These are phyloP conservation scores for Avena sativa DNA, from an alignment of 176 grass and related monocot genomes.

Conservation along the genomic window DNA sequence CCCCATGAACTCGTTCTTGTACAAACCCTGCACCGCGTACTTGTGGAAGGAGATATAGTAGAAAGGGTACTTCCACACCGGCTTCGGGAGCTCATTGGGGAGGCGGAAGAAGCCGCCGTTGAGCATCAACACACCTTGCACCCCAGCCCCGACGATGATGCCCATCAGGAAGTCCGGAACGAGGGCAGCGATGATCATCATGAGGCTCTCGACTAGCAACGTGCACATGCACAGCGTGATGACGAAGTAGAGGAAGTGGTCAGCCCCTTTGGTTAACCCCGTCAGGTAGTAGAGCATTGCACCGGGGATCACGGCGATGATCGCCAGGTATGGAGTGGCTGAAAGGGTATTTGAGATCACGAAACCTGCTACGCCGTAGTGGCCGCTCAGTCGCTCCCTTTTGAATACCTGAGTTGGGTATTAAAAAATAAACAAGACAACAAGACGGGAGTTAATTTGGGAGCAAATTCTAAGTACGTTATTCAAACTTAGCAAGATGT, in stretches of 20 bases:
- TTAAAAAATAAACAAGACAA: neutral
- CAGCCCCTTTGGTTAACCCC: slow-evolving; percentile 37
- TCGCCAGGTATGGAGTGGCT: slow-evolving; percentile 49
- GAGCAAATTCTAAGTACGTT: neutral
- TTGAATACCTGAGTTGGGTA: slow-evolving; percentile 43
- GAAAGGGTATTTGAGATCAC: slow-evolving; percentile 59
- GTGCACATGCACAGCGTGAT: slow-evolving; percentile 53
- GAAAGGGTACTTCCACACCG: slow-evolving; percentile 63
- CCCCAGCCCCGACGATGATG: slow-evolving; percentile 62
- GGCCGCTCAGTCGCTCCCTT: slow-evolving; percentile 60
- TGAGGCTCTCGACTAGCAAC: slow-evolving; percentile 55
- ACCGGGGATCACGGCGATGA: slow-evolving; percentile 52
- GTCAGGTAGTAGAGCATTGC: slow-evolving; percentile 60
- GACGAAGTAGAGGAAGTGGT: slow-evolving; percentile 51
- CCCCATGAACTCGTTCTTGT: slow-evolving; percentile 88
- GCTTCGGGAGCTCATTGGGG: slow-evolving; percentile 50
- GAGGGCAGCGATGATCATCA: slow-evolving; percentile 61
- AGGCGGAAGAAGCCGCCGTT: slow-evolving; percentile 63
- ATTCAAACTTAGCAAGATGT: neutral
- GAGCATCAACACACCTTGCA: slow-evolving; percentile 63
- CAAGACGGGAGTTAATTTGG: neutral
- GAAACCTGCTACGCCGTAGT: slow-evolving; percentile 54
- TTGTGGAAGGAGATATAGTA: slow-evolving; percentile 67
- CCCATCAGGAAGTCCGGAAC: slow-evolving; percentile 74
- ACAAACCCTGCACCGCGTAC: slow-evolving; percentile 59